Base-by-base conservation (phyloP, 768 basidiomycete genomes). In the Boletus huronensis region DNA sequence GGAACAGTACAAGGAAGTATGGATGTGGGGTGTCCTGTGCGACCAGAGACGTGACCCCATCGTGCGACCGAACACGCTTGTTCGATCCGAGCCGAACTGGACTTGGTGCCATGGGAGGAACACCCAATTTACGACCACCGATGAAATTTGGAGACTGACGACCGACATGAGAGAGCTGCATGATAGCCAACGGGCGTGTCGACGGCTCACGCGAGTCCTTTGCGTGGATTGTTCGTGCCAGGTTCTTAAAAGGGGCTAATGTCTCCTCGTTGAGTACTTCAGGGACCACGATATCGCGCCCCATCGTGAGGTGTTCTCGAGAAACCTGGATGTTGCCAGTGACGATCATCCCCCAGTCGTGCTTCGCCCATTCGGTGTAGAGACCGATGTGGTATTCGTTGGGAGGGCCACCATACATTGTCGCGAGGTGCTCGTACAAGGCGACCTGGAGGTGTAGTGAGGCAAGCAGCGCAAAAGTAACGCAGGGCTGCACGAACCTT, bases 321-420 rank as follows among this genome's bases (percentile, higher is more conserved):
- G 78, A 77, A 26, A 94, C 82, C 62, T 89, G 87, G 5, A 91
- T 79, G 59, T 94, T 94, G 4, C 95, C 95, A 0, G 94, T 92
- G 28, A 95, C 68, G 43, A 96, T 73, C 79, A 97, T 90, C 0
- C 92, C 95, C 91, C 91, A 98, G 44, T 79, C 78, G 11, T 87
- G 80, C 49, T 74, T 68, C 1, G 84, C 82, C 93, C 94, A 98
- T 60, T 75, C 73, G 0, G 79, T 69, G 65, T 98, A 97, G 28
- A 97, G 75, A 0, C 71, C 63, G 34, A 77, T 64, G 67, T 93
- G 89, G 41, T 75, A 68, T 14, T 72, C 61, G 58, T 88, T 91
- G 0, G 94, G 93, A 10, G 81, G 79, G 0, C 91, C 90, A 21
- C 91, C 89, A 10, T 73, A 72, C 29, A 86, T 74, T 4, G 68